Percentiles rank a stretch among this genome's conserved stretches.
Evolutionary conservation across 2,329 filamentous ascomycete genomes (phyloP).

Genomic region (Escovopsis sp.): DNA sequence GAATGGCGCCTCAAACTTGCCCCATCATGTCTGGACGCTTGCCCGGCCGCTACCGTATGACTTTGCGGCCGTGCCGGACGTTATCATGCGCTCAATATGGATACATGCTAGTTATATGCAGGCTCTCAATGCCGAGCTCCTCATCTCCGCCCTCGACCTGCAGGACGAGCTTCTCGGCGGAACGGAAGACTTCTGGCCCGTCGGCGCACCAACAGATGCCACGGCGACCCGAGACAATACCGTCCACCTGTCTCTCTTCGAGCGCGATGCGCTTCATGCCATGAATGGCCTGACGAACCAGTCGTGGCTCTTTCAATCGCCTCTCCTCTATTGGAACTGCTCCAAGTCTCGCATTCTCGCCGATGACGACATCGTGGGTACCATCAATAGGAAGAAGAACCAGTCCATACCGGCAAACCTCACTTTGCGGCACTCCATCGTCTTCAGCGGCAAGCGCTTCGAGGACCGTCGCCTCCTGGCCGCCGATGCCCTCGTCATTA

Average conservation of each 20-base stretch:
- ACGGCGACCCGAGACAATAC: slow-evolving; percentile 11
- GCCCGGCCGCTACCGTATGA: slow-evolving; percentile 47
- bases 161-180: slow-evolving; percentile 55
- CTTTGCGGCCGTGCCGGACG: slow-evolving; percentile 41
- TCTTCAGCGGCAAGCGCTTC: slow-evolving; percentile 71
- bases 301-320: slow-evolving; percentile 71
- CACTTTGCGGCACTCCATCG: slow-evolving; percentile 61
- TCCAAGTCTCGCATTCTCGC: slow-evolving; percentile 40
- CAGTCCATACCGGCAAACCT: slow-evolving; percentile 56
- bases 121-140: slow-evolving; percentile 50
- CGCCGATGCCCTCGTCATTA: slow-evolving; percentile 66
- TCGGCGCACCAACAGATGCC: slow-evolving; percentile 8
- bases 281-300: slow-evolving; percentile 45
- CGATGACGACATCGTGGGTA: slow-evolving; percentile 50
- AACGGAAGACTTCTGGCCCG: slow-evolving; percentile 40
- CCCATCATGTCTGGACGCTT: slow-evolving; percentile 70
- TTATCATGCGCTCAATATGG: slow-evolving; percentile 75
- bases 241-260: slow-evolving; percentile 25
- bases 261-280: slow-evolving; percentile 43
- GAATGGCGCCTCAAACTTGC: slow-evolving; percentile 55
- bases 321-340: slow-evolving; percentile 66
- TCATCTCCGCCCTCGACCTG: slow-evolving; percentile 52
- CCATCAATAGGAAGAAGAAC: slow-evolving; percentile 51
- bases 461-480: slow-evolving; percentile 51
- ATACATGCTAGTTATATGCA: slow-evolving; percentile 70